phyloP scores from a whole-genome alignment of 1,284 basidiomycete species.

The Microbotryum silenes-acaulis region DNA sequence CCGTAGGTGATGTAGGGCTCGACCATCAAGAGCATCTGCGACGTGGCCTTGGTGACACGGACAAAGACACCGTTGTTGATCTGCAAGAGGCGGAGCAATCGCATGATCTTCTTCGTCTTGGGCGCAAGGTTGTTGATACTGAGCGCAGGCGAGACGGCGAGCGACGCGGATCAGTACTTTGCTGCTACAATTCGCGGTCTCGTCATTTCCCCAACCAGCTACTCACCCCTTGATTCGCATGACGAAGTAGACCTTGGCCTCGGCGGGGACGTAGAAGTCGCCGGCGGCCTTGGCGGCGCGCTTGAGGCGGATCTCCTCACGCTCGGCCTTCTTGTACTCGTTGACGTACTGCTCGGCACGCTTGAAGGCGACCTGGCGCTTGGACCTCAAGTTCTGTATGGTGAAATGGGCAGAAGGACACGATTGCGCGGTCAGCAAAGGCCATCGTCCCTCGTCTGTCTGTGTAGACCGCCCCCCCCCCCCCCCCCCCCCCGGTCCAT shows the following conservation, averaged over 20 bases:
- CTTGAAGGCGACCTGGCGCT: conserved; percentile 99
- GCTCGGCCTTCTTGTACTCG: conserved; percentile 88
- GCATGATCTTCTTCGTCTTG: conserved; percentile 98
- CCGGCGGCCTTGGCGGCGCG: conserved; percentile 84
- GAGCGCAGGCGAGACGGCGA: not conserved
- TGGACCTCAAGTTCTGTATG: conserved; percentile 69
- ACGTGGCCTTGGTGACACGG: conserved; percentile 91
- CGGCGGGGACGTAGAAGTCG: conserved; percentile 94
- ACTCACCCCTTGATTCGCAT: conserved; percentile 88
- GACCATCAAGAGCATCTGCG: conserved; percentile 95
- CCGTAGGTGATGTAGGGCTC: conserved; percentile 97
- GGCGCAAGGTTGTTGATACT: conserved; percentile 99
- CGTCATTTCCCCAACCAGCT: not conserved
- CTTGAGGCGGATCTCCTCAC: conserved; percentile 93
- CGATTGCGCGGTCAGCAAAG: conserved; percentile 12
- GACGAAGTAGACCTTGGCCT: conserved; percentile 97
- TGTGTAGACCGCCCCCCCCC: not conserved
- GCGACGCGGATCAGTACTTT: conserved; percentile 1
- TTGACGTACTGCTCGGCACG: conserved; percentile 97
- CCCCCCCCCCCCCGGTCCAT: not conserved
- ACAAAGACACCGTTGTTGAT: conserved; percentile 99
- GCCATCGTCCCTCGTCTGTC: conserved; percentile 4
- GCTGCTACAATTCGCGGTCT: not conserved
- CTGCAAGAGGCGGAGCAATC: conserved; percentile 94
- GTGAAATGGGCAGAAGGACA: not conserved